These are phyloP conservation scores for Eragrostis tef DNA, from an alignment of 202 grass and related monocot species.

Conservation along the genomic window DNA sequence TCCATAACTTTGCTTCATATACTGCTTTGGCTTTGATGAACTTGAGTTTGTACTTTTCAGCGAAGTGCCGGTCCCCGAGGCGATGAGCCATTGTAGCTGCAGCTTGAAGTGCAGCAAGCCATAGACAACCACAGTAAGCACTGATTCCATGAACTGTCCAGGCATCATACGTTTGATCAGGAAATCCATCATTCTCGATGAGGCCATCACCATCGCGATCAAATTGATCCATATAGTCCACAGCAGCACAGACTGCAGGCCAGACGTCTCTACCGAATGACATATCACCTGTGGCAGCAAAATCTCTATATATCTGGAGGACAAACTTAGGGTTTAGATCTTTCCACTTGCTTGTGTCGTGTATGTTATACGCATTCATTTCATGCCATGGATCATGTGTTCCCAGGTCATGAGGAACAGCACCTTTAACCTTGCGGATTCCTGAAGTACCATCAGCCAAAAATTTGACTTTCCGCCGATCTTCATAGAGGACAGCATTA, in stretches of 20 bases:
- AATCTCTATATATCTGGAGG: slow-evolving; percentile 93
- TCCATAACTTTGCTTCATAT: slow-evolving; percentile 90
- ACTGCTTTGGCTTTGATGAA: slow-evolving; percentile 86
- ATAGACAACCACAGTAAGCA: slow-evolving; percentile 86
- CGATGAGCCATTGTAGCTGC: slow-evolving; percentile 87
- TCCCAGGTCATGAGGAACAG: slow-evolving; percentile 95
- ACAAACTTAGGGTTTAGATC: slow-evolving; percentile 99
- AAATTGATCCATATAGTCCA: slow-evolving; percentile 94
- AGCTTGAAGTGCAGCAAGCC: slow-evolving; percentile 95
- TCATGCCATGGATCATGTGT: slow-evolving; percentile 96
- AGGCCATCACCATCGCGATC: slow-evolving; percentile 81
- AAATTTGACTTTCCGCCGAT: slow-evolving; percentile 80
- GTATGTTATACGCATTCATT: slow-evolving; percentile 99
- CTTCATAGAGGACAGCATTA: slow-evolving; percentile 82
- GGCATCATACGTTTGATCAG: slow-evolving; percentile 98
- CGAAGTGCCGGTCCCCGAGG: slow-evolving; percentile 68
- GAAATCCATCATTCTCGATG: slow-evolving; percentile 97
- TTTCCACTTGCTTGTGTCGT: slow-evolving; percentile 98
- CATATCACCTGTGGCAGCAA: slow-evolving; percentile 87
- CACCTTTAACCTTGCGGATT: slow-evolving; percentile 86
- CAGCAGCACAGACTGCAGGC: slow-evolving; percentile 82
- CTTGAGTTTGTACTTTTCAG: slow-evolving; percentile 88
- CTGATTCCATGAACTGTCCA: slow-evolving; percentile 96
- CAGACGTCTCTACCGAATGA: slow-evolving; percentile 91
- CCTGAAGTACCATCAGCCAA: slow-evolving; percentile 81